Evolutionary conservation across 2,329 filamentous ascomycete genomes (phyloP), one percentile per base, ranked within the genome.

Genomic region (Chrysoporthe puriensis): DNA sequence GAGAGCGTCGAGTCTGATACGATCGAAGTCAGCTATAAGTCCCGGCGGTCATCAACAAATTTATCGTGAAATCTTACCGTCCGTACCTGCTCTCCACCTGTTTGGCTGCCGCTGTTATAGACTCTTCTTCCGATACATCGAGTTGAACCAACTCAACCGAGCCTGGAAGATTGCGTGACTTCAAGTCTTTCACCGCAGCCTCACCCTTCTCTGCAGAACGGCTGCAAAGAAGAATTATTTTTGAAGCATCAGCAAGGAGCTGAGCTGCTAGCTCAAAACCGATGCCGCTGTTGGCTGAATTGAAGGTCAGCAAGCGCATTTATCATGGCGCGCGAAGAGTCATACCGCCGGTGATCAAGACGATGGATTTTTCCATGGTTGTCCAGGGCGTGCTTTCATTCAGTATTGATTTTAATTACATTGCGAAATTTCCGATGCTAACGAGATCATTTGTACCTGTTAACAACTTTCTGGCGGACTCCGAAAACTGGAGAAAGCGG

Each of bases 141-240:
- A 63, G 18, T 13, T 42, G 34, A 1, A 63, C 18, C 13, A 63
- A 48, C 21, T 63, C 48, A 18, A 56, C 46, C 13, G 62, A 40
- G 3, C 62, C 62, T 13, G 62, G 34, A 14, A 63, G 48, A 36
- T n/a, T n/a, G n/a, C 62, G 62, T 43, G 62, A 42, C 62, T 56
- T 14, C 5, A 63, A 36, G 1, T 34, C 36, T 18, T 54, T 18
- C 34, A 63, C 50, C 21, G 62, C 62, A 56, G n/a, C 48, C 16
- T 63, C 62, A 6, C 62, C 62, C 62, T 54, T 54, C n/a, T 63
- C 62, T 13, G 34, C 46, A 43, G 62, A 63, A 21, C 62, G 62
- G 36, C 62, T 63, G 62, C 62, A 52, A 21, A 63, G 62, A 21
- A 63, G 7, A 16, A 63, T 32, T 1, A 26, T 8, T 2, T 63